Base-by-base conservation (phyloP, 352 stramenopile species). In the Phytophthora fragariae region DNA sequence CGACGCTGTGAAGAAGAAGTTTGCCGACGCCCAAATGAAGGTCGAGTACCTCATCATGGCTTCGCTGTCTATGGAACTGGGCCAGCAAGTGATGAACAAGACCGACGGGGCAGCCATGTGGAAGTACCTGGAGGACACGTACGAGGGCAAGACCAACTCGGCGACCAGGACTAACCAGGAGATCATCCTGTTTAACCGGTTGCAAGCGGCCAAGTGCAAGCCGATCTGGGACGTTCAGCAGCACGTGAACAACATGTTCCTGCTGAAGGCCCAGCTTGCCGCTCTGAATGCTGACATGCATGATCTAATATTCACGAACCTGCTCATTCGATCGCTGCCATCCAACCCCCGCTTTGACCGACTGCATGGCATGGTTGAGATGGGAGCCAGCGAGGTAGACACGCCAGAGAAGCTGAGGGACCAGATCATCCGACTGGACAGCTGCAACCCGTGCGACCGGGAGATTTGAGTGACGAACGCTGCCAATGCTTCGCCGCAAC, bases 161-260 rank as follows among this genome's bases (percentile, higher is more conserved):
- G 35, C 35, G 35, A 41, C 35, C 2, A 9, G 35, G 8, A 41
- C 35, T 8, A 41, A 41, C 8, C 35, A 41, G 12, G 35, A 41
- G 12, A 41, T 41, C 35, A 41, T 72, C 12, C 35, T 41, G 8
- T 12, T 14, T 12, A 41, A 41, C 35, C 11, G 14, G 33, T 11
- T 39, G 6, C 33, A 39, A 11, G 33, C 33, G 1, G 2, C 33
- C 33, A 39, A 39, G 33, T 27, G 24, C 24, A 27, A 27, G 24
- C 24, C 24, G 24, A 27, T 0, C 24, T 70, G 46, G 55, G 46
- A 63, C 21, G 55, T 60, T 15, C 31, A 2, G 5, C 64, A 71
- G 35, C 56, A 65, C 21, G 55, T 65, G 19, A 44, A 61, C 33
- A 60, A 58, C 33, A 70, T 70, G 44, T 64, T 64, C 12, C 39